These are phyloP conservation scores for Bothriochloa decipiens DNA, from an alignment of 176 grass and related monocot species.

Conservation along the genomic window DNA sequence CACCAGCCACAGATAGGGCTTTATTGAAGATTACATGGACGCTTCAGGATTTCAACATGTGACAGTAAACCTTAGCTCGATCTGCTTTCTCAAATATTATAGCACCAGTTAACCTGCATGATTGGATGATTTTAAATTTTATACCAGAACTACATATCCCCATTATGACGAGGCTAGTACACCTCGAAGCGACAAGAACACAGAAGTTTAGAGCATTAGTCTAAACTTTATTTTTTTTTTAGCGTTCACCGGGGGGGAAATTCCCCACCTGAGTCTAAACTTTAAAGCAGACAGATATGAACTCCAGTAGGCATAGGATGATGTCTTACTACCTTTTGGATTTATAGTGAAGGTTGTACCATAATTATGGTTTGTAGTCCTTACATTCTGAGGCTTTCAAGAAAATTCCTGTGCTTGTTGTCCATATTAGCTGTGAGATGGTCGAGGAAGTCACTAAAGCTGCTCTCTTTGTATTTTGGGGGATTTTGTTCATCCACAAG, in stretches of 20 bases:
- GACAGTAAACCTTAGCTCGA: conserved; percentile 5
- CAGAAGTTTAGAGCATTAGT: not conserved
- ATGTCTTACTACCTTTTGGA: conserved; percentile 19
- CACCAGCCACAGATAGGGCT: not conserved
- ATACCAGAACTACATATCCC: not conserved
- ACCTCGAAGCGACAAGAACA: not conserved
- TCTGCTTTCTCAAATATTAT: conserved; percentile 9
- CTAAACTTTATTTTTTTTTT: not conserved
- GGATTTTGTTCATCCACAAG: conserved; percentile 59
- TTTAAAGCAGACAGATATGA: conserved; percentile 4
- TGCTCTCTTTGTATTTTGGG: conserved; percentile 58
- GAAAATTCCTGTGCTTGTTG: conserved; percentile 48
- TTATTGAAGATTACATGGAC: conserved; percentile 11
- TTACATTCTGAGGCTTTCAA: conserved; percentile 55
- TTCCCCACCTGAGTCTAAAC: too few species aligned
- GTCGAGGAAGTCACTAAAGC: conserved; percentile 74
- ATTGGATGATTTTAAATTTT: not conserved
- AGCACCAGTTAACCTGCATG: conserved; percentile 28
- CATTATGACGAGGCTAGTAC: not conserved
- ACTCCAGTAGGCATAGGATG: not conserved
- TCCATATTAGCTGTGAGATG: conserved; percentile 36
- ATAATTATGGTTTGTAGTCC: not conserved
- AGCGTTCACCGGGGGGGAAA: too few species aligned
- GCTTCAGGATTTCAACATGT: conserved; percentile 1
- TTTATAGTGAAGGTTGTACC: conserved; percentile 7